Conservation (phyloP, 306 rosid genomes). For the Lagenaria siceraria region DNA sequence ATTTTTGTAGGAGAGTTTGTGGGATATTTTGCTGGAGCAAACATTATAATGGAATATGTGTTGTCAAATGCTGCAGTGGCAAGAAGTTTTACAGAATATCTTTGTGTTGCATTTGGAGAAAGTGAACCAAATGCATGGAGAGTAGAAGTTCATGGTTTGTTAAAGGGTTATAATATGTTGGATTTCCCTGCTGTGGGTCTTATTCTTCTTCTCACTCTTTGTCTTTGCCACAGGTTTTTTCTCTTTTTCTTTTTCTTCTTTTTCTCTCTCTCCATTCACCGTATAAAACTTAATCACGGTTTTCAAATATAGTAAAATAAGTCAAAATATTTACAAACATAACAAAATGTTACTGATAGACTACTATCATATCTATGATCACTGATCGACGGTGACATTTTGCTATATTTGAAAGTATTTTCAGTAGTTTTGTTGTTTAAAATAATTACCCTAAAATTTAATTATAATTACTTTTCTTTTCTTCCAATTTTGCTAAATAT, state of each 20-base stretch:
- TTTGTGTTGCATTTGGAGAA: constrained; percentile 50
- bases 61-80: constrained; percentile 89
- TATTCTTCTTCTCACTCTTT: constrained; percentile 73
- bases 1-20: constrained; percentile 60
- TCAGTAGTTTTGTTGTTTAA: too few species aligned
- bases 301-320: too few species aligned
- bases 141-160: constrained; percentile 56
- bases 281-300: too few species aligned
- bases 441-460: too few species aligned
- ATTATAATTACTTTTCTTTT: too few species aligned
- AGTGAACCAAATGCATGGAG: constrained; percentile 58
- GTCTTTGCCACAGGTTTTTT: constrained; percentile 69
- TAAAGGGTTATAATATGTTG: constrained; percentile 50
- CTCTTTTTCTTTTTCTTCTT: neutral
- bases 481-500: too few species aligned
- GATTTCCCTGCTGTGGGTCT: constrained; percentile 92
- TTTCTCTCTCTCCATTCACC: too few species aligned
- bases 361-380: too few species aligned
- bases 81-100: constrained; percentile 74
- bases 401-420: too few species aligned
- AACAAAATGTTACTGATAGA: too few species aligned
- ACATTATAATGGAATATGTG: constrained; percentile 84
- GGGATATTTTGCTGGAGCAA: constrained; percentile 95
- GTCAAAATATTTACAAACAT: too few species aligned
- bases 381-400: too few species aligned